Evolutionary conservation across 116 monocot species (phyloP).

Genomic region (Phalaenopsis hybrid): DNA sequence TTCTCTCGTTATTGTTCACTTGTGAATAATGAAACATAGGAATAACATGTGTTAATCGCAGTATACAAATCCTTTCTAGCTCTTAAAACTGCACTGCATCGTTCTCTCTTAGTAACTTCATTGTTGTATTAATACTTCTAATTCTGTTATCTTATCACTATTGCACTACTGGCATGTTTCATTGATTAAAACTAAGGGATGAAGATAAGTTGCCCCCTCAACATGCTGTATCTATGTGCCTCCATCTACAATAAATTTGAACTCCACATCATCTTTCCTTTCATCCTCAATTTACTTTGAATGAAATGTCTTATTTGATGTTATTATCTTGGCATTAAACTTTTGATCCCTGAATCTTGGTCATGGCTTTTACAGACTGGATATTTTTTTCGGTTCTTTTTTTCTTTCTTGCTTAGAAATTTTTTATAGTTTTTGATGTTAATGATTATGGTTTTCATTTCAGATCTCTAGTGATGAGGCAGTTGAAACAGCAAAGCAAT

Average conservation of each 20-base stretch:
- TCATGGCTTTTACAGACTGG: background rate
- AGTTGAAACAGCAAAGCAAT: slow-evolving; percentile 90
- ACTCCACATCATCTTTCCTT: background rate
- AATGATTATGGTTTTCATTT: background rate
- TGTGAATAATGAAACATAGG: background rate
- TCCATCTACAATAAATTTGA: background rate
- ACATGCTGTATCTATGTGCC: background rate
- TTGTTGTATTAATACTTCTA: background rate
- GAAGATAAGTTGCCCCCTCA: background rate
- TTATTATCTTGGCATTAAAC: background rate
- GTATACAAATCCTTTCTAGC: background rate
- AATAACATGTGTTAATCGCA: background rate
- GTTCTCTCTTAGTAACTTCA: background rate
- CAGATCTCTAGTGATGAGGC: slow-evolving; percentile 93
- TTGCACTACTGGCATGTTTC: background rate
- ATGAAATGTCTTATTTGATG: background rate
- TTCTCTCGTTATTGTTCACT: background rate
- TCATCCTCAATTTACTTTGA: no score
- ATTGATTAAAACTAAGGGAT: background rate
- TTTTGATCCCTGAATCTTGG: slow-evolving; percentile 3
- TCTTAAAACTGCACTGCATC: background rate
- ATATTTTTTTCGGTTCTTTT: background rate
- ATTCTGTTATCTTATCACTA: background rate
- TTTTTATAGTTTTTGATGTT: background rate
- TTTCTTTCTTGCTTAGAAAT: background rate